Evolutionary conservation across 208 protist genomes (phyloP).

Genomic region (Wallacemonas rigidus): DNA sequence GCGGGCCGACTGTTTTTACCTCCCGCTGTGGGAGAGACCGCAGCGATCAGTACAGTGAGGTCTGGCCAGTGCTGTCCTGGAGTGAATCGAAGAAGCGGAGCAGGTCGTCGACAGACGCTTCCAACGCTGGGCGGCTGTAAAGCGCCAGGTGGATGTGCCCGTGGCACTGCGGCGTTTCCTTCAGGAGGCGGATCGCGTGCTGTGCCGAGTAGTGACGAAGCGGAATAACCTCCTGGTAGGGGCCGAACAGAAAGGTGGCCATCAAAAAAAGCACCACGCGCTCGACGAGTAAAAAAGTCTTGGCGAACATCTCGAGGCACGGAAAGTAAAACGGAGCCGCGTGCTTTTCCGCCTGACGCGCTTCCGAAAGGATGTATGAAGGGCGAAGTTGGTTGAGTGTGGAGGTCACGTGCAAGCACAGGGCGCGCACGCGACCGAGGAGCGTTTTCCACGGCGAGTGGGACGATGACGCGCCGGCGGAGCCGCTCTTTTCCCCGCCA

Average conservation of each 20-base stretch:
- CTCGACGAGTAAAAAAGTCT: constrained; percentile 32
- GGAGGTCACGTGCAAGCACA: constrained; percentile 14
- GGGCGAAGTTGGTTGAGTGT: constrained; percentile 20
- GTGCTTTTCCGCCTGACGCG: constrained; percentile 14
- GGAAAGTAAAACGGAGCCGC: background rate
- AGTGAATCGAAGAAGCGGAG: constrained; percentile 64
- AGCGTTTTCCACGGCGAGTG: background rate
- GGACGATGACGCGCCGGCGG: background rate
- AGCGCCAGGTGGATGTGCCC: constrained; percentile 50
- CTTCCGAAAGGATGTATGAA: constrained; percentile 47
- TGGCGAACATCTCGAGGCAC: constrained; percentile 25
- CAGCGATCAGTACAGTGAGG: no score
- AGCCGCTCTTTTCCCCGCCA: no score
- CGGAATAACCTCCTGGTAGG: constrained; percentile 44
- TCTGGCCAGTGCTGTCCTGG: constrained; percentile 13
- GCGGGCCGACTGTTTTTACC: no score
- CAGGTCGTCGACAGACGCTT: constrained; percentile 53
- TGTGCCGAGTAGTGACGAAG: constrained; percentile 37
- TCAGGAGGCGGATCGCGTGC: constrained; percentile 41
- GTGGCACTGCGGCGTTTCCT: constrained; percentile 50
- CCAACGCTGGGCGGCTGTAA: constrained; percentile 54
- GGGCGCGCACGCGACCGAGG: background rate
- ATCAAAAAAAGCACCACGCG: constrained; percentile 55
- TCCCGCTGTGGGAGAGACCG: no score
- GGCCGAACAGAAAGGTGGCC: constrained; percentile 76